Conservation (phyloP, 176 grass and related monocot genomes). For the Bromus sterilis region DNA sequence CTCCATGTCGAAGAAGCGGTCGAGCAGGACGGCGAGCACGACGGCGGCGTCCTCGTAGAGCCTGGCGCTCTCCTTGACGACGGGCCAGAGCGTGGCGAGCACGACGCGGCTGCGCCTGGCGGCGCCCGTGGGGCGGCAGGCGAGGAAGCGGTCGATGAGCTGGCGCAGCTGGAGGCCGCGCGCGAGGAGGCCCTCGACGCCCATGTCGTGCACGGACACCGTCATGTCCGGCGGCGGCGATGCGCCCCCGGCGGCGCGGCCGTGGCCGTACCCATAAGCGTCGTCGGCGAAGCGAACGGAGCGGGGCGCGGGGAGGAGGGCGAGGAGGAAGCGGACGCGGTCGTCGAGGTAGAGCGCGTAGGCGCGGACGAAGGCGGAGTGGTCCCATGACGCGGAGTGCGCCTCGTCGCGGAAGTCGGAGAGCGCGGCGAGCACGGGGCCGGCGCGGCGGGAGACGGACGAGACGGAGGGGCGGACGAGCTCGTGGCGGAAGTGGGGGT, state of each 20-base stretch:
- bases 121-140: constrained; percentile 53
- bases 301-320: constrained; percentile 19
- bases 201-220: constrained; percentile 42
- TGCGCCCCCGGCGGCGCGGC: not conserved
- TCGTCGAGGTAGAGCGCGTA: constrained; percentile 74
- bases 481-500: constrained; percentile 47
- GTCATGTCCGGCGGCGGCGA: not conserved
- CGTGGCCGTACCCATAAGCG: not conserved
- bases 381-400: constrained; percentile 71
- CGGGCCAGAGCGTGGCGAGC: constrained; percentile 17
- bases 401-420: constrained; percentile 84
- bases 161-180: constrained; percentile 50
- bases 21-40: constrained; percentile 49
- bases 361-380: constrained; percentile 64
- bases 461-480: constrained; percentile 23
- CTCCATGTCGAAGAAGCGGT: constrained; percentile 83
- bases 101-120: constrained; percentile 51
- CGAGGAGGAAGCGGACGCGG: constrained; percentile 45
- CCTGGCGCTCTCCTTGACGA: constrained; percentile 47
- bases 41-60: constrained; percentile 43
- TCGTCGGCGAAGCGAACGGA: constrained; percentile 15
- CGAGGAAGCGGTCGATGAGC: constrained; percentile 48
- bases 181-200: constrained; percentile 33
- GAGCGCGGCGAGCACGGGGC: constrained; percentile 40
- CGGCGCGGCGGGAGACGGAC: not conserved